Percentiles rank a stretch among this genome's conserved stretches.
Conservation (phyloP, 495 filamentous ascomycete genomes). For the Lasiosphaeria hispida region DNA sequence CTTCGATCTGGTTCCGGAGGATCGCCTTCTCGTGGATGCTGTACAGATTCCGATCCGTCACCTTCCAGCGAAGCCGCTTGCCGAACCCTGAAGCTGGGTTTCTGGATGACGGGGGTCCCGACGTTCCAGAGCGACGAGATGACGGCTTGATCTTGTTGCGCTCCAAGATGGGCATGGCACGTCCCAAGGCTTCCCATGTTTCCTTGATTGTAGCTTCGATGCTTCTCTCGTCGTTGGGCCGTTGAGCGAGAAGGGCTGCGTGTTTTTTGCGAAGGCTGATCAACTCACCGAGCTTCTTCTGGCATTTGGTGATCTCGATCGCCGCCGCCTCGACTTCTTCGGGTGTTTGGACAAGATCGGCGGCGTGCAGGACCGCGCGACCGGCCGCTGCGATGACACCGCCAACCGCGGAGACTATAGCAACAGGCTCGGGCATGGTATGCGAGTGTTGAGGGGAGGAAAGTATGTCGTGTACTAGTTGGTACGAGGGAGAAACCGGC, state of each 20-base stretch:
- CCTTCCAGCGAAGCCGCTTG: background rate
- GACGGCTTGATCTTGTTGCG: constrained; percentile 4
- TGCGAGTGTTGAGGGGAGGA: too few relatives aligned
- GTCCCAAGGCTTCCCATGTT: background rate
- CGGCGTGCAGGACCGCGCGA: background rate
- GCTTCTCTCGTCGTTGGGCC: constrained; percentile 4
- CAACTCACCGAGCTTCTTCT: constrained; percentile 10
- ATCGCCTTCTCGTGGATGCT: constrained; percentile 5
- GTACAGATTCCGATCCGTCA: background rate
- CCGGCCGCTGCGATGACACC: background rate
- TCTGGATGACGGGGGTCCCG: background rate
- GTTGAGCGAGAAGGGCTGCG: background rate
- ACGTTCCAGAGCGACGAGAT: background rate
- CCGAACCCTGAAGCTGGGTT: background rate
- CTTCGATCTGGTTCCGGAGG: constrained; percentile 1
- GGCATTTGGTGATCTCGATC: background rate
- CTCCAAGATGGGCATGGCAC: constrained; percentile 10
- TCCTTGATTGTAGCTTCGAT: constrained; percentile 6
- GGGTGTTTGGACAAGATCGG: constrained; percentile 4
- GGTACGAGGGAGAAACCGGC: too few relatives aligned
- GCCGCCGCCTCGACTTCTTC: background rate
- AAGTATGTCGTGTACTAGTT: too few relatives aligned
- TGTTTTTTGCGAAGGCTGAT: constrained; percentile 3
- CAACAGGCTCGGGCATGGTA: too few relatives aligned
- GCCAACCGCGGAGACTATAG: background rate